Evolutionary conservation across 768 basidiomycete genomes (phyloP).

Genomic region (Gymnopilus junonius): DNA sequence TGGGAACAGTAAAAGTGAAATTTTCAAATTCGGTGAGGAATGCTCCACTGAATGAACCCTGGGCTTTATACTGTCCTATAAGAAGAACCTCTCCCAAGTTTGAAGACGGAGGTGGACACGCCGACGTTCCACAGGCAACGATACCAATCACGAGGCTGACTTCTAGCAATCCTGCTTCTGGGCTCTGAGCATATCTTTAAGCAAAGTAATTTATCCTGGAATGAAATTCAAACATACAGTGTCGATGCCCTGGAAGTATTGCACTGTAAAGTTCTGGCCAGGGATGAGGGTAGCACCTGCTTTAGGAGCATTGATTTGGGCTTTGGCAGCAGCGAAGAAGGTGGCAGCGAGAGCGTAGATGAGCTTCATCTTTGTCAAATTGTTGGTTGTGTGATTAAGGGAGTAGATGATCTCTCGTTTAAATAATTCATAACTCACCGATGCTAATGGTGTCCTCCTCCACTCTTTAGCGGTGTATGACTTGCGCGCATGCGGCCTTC

Average conservation of each 20-base stretch:
- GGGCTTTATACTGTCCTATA: background rate
- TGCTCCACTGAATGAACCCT: background rate
- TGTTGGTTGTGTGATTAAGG: no score
- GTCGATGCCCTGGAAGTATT: background rate
- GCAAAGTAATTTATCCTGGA: no score
- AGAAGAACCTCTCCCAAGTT: background rate
- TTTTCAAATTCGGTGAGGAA: conserved; percentile 6
- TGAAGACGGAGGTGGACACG: background rate
- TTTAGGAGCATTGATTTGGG: background rate
- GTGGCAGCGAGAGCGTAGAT: background rate
- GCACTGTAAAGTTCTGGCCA: background rate
- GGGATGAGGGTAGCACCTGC: background rate
- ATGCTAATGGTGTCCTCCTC: background rate
- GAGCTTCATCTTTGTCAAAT: background rate
- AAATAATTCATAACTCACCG: background rate
- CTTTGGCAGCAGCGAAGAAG: background rate
- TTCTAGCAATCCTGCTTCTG: background rate
- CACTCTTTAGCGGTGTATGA: background rate
- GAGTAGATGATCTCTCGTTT: background rate
- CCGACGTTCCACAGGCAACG: background rate
- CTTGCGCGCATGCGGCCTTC: background rate
- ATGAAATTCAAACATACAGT: background rate
- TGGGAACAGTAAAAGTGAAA: conserved; percentile 3
- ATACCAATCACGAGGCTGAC: conserved; percentile 5
- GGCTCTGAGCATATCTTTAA: background rate